Evolutionary conservation across 2,329 filamentous ascomycete genomes (phyloP).

Genomic region (Cryoendolithus antarcticus): DNA sequence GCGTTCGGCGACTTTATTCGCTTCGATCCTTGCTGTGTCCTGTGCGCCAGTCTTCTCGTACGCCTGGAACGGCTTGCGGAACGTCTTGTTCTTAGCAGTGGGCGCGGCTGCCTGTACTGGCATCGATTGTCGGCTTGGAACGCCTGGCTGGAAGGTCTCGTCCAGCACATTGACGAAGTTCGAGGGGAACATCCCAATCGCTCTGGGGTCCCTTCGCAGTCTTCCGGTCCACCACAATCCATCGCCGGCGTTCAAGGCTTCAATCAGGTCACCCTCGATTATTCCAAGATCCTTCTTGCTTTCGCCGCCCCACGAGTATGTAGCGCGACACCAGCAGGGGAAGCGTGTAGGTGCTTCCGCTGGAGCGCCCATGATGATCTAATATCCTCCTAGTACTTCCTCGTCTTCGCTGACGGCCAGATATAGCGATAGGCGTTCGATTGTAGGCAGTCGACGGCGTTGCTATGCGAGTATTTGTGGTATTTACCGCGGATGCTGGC

Average conservation of each 20-base stretch:
- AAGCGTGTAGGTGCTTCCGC: conserved; percentile 20
- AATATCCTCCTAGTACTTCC: too few relatives aligned
- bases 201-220: conserved; percentile 75
- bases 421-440: too few relatives aligned
- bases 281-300: conserved; percentile 92
- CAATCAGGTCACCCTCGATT: conserved; percentile 93
- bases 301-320: conserved; percentile 34
- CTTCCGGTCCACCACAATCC: conserved; percentile 98
- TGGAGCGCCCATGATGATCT: conserved; percentile 5
- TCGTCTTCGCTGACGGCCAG: too few relatives aligned
- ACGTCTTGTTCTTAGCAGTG: conserved; percentile 42
- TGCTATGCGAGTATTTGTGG: too few relatives aligned
- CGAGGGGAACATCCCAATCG: conserved; percentile 86
- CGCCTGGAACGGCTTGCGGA: conserved; percentile 25
- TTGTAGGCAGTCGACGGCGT: too few relatives aligned
- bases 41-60: conserved; percentile 11
- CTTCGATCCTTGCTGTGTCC: conserved; percentile 2
- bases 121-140: conserved; percentile 45
- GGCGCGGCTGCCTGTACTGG: conserved; percentile 30
- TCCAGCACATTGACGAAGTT: conserved; percentile 92
- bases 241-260: conserved; percentile 94
- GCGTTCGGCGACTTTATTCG: conserved; percentile 23
- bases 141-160: conserved; percentile 64
- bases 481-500: too few relatives aligned
- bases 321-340: conserved; percentile 29